These are phyloP conservation scores for Emmonsiellopsis sp. DNA, from an alignment of 2,329 filamentous ascomycete species.

Conservation along the genomic window DNA sequence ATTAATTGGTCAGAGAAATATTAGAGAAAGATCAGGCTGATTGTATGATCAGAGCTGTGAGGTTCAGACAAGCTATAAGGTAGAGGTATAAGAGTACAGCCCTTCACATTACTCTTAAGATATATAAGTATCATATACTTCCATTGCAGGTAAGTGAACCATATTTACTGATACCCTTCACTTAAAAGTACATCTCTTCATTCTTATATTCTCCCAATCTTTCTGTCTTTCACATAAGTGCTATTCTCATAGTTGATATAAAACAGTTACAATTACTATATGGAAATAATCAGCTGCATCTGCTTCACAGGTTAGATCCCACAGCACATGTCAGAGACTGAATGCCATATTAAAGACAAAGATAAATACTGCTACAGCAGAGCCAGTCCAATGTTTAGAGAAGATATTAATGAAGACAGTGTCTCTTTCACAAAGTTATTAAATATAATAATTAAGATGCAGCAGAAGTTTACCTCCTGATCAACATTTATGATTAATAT, in stretches of 20 bases:
- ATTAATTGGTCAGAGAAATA: too few relatives aligned
- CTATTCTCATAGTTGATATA: not conserved
- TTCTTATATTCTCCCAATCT: not conserved
- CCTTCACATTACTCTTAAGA: too few relatives aligned
- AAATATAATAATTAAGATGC: not conserved
- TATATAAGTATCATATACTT: not conserved
- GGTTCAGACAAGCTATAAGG: too few relatives aligned
- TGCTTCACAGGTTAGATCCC: not conserved
- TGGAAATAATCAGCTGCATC: not conserved
- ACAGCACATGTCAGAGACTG: not conserved
- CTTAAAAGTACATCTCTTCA: not conserved
- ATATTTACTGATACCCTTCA: not conserved
- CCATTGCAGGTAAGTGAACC: too few relatives aligned
- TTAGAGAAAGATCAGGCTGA: too few relatives aligned
- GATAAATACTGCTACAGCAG: not conserved
- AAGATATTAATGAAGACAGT: not conserved
- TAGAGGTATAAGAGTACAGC: too few relatives aligned
- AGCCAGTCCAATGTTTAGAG: not conserved
- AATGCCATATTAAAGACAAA: not conserved
- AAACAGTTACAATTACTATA: not conserved
- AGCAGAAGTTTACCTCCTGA: not conserved
- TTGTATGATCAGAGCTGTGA: too few relatives aligned
- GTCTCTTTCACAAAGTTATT: slow-evolving; percentile 1
- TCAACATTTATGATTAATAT: not conserved
- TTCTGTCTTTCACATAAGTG: too few relatives aligned